A percentile compares a stretch with the other conserved stretches of the same genome.
Conservation (phyloP, 306 rosid genomes). For the Cercis canadensis region DNA sequence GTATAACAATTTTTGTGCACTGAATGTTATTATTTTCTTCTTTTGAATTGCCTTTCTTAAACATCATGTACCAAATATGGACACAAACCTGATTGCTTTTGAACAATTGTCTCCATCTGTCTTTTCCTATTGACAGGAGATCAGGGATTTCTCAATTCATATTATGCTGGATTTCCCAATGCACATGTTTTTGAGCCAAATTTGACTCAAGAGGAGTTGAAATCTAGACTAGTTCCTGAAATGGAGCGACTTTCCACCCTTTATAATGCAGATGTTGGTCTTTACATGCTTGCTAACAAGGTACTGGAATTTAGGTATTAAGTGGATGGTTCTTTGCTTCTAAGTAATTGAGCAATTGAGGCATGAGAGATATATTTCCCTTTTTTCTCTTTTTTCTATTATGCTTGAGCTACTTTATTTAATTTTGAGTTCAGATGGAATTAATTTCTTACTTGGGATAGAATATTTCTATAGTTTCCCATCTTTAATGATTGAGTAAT, state of each 20-base stretch:
- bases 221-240: constrained; percentile 73
- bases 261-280: constrained; percentile 99
- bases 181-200: constrained; percentile 94
- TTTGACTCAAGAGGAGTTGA: constrained; percentile 53
- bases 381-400: constrained; percentile 1
- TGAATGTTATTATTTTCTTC: constrained; percentile 8
- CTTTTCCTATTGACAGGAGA: constrained; percentile 67
- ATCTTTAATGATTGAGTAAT: background rate
- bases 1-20: constrained; percentile 39
- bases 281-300: constrained; percentile 99
- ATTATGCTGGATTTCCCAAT: constrained; percentile 83
- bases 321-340: constrained; percentile 24
- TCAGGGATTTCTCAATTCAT: constrained; percentile 97
- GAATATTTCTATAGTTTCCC: constrained; percentile 1
- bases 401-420: constrained; percentile 25
- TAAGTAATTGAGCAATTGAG: constrained; percentile 23
- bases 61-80: background rate
- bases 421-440: constrained; percentile 18
- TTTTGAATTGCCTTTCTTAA: background rate
- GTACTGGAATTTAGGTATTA: constrained; percentile 44
- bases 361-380: background rate
- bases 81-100: constrained; percentile 17
- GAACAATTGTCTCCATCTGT: constrained; percentile 21
- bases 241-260: constrained; percentile 98
- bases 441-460: too few relatives aligned